Conservation (phyloP, 2,329 filamentous ascomycete genomes). For the Sclerotiophoma versabilis region DNA sequence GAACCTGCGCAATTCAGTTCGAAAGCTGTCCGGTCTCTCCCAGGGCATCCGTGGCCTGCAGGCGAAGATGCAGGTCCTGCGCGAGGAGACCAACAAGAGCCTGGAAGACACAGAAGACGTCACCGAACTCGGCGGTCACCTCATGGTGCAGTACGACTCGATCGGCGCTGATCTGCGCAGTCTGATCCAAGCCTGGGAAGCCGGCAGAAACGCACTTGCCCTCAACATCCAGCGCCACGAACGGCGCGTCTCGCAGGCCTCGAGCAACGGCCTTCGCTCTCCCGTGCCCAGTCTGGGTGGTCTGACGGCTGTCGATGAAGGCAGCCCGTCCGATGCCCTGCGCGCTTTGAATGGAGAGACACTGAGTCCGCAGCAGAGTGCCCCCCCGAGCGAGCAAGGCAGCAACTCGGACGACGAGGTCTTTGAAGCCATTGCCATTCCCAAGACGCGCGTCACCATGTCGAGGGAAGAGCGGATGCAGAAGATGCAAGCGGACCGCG, state of each 20-base stretch:
- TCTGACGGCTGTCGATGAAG: slow-evolving; percentile 62
- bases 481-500: slow-evolving; percentile 87
- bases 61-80: slow-evolving; percentile 89
- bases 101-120: slow-evolving; percentile 74
- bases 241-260: slow-evolving; percentile 61
- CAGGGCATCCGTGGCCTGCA: slow-evolving; percentile 90
- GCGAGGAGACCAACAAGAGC: slow-evolving; percentile 84
- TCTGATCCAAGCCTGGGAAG: slow-evolving; percentile 59
- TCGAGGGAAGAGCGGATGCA: slow-evolving; percentile 86
- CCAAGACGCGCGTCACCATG: slow-evolving; percentile 69
- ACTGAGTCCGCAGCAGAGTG: slow-evolving; percentile 52
- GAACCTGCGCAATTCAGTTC: slow-evolving; percentile 83
- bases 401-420: slow-evolving; percentile 73
- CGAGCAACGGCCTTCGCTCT: slow-evolving; percentile 57
- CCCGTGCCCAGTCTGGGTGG: slow-evolving; percentile 68
- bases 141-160: slow-evolving; percentile 92
- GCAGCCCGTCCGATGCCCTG: slow-evolving; percentile 70
- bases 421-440: slow-evolving; percentile 88
- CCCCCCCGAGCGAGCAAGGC: slow-evolving; percentile 56
- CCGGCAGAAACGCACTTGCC: slow-evolving; percentile 80
- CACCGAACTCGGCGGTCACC: slow-evolving; percentile 75
- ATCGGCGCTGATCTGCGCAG: slow-evolving; percentile 84
- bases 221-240: slow-evolving; percentile 83
- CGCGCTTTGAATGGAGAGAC: slow-evolving; percentile 78
- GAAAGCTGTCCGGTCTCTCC: slow-evolving; percentile 86